These are phyloP conservation scores for Exophiala viscosa DNA, from an alignment of 2,329 filamentous ascomycete genomes.

Conservation along the genomic window DNA sequence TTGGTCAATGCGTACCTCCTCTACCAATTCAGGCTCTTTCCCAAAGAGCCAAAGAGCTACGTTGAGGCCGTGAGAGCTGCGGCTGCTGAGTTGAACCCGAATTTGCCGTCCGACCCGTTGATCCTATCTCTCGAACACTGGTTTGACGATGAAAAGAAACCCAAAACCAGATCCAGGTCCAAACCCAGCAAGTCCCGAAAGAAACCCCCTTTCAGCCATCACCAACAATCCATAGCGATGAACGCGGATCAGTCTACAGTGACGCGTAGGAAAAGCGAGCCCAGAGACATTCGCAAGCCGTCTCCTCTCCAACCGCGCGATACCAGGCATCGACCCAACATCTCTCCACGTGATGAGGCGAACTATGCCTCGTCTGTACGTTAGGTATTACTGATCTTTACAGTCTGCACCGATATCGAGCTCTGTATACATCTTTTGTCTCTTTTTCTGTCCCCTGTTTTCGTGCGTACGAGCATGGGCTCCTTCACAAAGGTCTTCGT, in stretches of 20 bases:
- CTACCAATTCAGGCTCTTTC: background rate
- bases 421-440: no score
- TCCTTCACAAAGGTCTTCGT: no score
- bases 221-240: background rate
- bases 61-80: background rate
- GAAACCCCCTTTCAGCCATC: background rate
- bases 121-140: background rate
- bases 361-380: no score
- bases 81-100: background rate
- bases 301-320: no score
- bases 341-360: no score
- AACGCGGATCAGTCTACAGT: background rate
- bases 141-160: background rate
- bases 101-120: background rate
- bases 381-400: no score
- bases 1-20: conserved; percentile 9
- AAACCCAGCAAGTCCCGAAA: background rate
- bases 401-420: no score
- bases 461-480: no score
- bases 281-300: no score
- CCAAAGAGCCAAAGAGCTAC: background rate
- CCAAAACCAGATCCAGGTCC: background rate
- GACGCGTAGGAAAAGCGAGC: background rate
- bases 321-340: no score
- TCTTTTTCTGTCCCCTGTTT: no score